These are phyloP conservation scores for Cyberlindnera sargentensis DNA, from an alignment of 805 yeast genomes.

Conservation along the genomic window DNA sequence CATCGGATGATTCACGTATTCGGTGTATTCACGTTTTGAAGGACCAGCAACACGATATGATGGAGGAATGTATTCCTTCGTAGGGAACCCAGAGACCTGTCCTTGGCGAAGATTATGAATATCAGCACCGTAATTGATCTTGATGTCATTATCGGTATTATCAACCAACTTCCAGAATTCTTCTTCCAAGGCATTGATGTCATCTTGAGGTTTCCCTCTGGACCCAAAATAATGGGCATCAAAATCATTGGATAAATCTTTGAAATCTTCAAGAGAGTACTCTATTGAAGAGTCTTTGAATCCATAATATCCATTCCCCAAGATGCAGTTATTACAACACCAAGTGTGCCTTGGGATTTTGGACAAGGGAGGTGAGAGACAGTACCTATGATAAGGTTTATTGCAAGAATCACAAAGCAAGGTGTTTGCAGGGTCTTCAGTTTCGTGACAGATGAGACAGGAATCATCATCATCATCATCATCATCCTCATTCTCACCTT, in stretches of 20 bases:
- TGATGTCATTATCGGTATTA: slow-evolving; percentile 37
- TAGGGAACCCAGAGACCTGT: slow-evolving; percentile 72
- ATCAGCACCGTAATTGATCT: slow-evolving; percentile 81
- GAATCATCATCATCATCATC: slow-evolving; percentile 27
- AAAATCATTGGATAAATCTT: slow-evolving; percentile 45
- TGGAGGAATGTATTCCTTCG: slow-evolving; percentile 28
- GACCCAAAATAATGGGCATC: slow-evolving; percentile 34
- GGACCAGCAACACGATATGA: slow-evolving; percentile 6
- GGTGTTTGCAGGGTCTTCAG: slow-evolving; percentile 38
- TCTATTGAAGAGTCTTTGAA: slow-evolving; percentile 61
- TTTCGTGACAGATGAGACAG: slow-evolving; percentile 42
- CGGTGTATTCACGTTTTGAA: slow-evolving; percentile 18
- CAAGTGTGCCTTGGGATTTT: slow-evolving; percentile 55
- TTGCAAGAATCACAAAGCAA: slow-evolving; percentile 73
- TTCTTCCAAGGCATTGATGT: slow-evolving; percentile 43
- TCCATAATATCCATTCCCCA: slow-evolving; percentile 84
- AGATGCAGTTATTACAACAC: slow-evolving; percentile 80
- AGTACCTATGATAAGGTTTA: slow-evolving; percentile 56
- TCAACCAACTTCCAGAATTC: slow-evolving; percentile 61
- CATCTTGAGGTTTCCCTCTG: slow-evolving; percentile 22
- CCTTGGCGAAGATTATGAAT: slow-evolving; percentile 62
- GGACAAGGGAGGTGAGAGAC: slow-evolving; percentile 52
- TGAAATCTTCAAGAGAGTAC: slow-evolving; percentile 56
- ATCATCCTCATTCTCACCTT: slow-evolving; percentile 19
- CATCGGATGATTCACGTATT: slow-evolving; percentile 59